Percentiles rank a stretch among this genome's conserved stretches.
phyloP scores from a whole-genome alignment of 495 filamentous ascomycete species.

The Filosporella fistucella region DNA sequence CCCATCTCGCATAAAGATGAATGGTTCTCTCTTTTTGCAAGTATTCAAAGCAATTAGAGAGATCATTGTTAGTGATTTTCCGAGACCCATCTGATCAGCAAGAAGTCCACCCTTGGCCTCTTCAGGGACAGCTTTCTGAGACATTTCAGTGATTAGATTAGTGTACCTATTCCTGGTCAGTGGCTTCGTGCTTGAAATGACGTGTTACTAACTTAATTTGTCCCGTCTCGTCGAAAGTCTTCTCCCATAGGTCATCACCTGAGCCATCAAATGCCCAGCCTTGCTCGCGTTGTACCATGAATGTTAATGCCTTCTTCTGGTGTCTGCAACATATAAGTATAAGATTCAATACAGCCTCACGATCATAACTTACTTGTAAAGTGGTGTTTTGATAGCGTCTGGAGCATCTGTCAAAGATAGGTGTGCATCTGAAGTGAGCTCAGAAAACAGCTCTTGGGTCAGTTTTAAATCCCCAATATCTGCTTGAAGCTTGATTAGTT shows the following conservation, averaged over 20 bases:
- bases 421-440: slow-evolving; percentile 3
- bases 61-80: slow-evolving; percentile 80
- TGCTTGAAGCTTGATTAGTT: background rate
- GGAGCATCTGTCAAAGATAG: background rate
- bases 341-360: background rate
- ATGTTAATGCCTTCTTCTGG: slow-evolving; percentile 83
- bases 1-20: background rate
- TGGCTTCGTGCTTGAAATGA: background rate
- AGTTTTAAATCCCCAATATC: background rate
- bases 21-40: slow-evolving; percentile 2
- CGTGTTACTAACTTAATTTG: background rate
- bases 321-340: slow-evolving; percentile 41
- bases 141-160: slow-evolving; percentile 69
- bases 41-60: slow-evolving; percentile 20
- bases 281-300: slow-evolving; percentile 61
- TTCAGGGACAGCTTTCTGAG: slow-evolving; percentile 46
- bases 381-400: slow-evolving; percentile 2
- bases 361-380: background rate
- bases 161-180: background rate
- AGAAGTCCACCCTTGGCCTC: slow-evolving; percentile 76
- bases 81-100: slow-evolving; percentile 95
- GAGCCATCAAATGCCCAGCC: background rate
- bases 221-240: background rate
- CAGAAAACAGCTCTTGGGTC: slow-evolving; percentile 3
- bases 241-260: slow-evolving; percentile 4